A percentile compares a stretch with the other conserved stretches of the same genome.
phyloP scores from a whole-genome alignment of 768 basidiomycete species.

The Collybia sordida region DNA sequence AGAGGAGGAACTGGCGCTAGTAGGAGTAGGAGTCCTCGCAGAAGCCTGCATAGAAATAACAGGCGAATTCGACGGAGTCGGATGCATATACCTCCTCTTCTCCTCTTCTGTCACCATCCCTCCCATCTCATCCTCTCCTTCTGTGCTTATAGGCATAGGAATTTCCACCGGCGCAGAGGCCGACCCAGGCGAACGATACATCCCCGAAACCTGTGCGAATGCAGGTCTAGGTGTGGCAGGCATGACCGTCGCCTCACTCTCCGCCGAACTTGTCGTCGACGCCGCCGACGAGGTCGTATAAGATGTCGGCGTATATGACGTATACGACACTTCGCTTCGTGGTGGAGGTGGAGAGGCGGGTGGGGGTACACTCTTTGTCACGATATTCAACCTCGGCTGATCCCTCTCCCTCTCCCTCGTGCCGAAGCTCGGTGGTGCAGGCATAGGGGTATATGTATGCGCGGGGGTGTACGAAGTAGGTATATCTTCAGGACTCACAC shows the following conservation, averaged over 20 bases:
- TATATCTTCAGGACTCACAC: conserved; percentile 34
- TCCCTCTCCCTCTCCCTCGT: background rate
- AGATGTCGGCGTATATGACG: too few species aligned
- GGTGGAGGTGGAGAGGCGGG: conserved; percentile 20
- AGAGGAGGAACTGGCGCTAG: conserved; percentile 6
- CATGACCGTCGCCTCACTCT: conserved; percentile 23
- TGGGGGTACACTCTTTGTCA: conserved; percentile 7
- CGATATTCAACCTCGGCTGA: conserved; percentile 2
- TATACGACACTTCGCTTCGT: too few species aligned
- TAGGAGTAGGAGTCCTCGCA: conserved; percentile 16
- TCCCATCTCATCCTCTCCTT: too few species aligned
- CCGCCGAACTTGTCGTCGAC: conserved; percentile 23
- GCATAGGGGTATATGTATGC: too few species aligned
- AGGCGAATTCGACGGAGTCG: conserved; percentile 68
- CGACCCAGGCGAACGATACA: too few species aligned
- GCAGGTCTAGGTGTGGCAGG: background rate
- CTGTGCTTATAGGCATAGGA: conserved; percentile 11
- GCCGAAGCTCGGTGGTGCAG: too few species aligned
- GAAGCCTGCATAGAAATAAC: conserved; percentile 29
- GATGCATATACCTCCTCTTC: conserved; percentile 32
- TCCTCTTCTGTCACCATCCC: conserved; percentile 18
- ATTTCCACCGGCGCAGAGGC: conserved; percentile 1
- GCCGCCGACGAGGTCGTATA: conserved; percentile 22
- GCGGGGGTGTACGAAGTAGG: conserved; percentile 16
- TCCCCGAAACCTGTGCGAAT: too few species aligned